Conservation (phyloP, 106 monocot genomes). For the Vanilla planifolia region DNA sequence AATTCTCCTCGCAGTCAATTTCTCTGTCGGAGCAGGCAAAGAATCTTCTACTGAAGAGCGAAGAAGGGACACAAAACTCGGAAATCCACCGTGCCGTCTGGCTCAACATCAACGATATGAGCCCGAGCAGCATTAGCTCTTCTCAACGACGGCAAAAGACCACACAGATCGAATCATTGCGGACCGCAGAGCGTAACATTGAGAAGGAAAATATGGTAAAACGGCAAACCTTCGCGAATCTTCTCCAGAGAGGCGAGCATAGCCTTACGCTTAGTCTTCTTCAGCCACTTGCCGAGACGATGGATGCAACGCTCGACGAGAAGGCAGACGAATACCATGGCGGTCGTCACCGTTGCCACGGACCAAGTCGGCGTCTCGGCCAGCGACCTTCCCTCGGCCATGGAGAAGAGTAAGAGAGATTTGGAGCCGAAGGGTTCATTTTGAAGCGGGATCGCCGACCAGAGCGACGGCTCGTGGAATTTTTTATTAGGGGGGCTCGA, state of each 20-base stretch:
- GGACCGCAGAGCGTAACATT: background rate
- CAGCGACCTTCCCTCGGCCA: conserved; percentile 72
- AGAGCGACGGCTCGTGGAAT: too few relatives aligned
- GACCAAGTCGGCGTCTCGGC: conserved; percentile 96
- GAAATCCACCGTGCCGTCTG: conserved; percentile 81
- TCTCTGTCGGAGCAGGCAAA: conserved; percentile 59
- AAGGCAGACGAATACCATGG: conserved; percentile 81
- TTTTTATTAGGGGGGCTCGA: too few relatives aligned
- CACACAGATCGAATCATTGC: conserved; percentile 9
- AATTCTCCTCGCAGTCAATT: conserved; percentile 12
- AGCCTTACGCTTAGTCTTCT: conserved; percentile 81
- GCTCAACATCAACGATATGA: conserved; percentile 80
- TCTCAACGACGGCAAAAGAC: conserved; percentile 12
- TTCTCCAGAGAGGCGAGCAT: conserved; percentile 81
- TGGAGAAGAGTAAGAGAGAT: too few relatives aligned
- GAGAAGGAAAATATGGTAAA: background rate
- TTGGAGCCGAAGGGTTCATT: too few relatives aligned
- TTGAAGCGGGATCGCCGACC: too few relatives aligned
- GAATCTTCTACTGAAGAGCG: conserved; percentile 64
- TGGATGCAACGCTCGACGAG: conserved; percentile 78
- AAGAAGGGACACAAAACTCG: conserved; percentile 78
- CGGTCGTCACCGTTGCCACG: conserved; percentile 75
- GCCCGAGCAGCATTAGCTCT: conserved; percentile 78
- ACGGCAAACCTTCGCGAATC: conserved; percentile 53
- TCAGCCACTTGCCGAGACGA: conserved; percentile 70